phyloP scores from a whole-genome alignment of 106 monocot species.

The Allium cepa region DNA sequence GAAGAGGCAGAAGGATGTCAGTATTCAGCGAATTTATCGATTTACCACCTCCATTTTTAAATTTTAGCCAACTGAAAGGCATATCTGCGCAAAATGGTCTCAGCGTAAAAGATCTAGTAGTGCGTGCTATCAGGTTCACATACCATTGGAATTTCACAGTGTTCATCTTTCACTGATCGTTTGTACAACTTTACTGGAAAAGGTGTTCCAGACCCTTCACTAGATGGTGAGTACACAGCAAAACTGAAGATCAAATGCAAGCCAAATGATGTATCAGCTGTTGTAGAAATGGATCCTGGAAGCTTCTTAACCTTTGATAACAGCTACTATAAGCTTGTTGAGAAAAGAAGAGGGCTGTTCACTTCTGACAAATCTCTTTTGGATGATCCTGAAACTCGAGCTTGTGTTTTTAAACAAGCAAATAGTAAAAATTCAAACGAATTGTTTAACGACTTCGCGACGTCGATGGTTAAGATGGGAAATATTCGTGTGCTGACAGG shows the following conservation, averaged over 20 bases:
- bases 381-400: conserved; percentile 15
- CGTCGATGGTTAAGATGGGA: conserved; percentile 33
- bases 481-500: conserved; percentile 45
- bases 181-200: conserved; percentile 46
- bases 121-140: conserved; percentile 18
- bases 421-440: background rate
- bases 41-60: conserved; percentile 3
- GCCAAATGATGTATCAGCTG: conserved; percentile 22
- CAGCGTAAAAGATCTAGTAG: conserved; percentile 5
- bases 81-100: conserved; percentile 6
- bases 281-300: conserved; percentile 51
- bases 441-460: conserved; percentile 31
- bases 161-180: conserved; percentile 22
- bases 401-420: conserved; percentile 1
- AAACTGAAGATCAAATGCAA: conserved; percentile 36
- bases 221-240: conserved; percentile 19
- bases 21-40: background rate
- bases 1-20: conserved; percentile 5
- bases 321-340: conserved; percentile 28
- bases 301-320: conserved; percentile 41
- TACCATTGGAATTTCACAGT: conserved; percentile 38
- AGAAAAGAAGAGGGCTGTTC: conserved; percentile 29
- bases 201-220: conserved; percentile 33
- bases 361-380: conserved; percentile 32
- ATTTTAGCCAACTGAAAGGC: conserved; percentile 2